Percentiles rank a stretch among this genome's conserved stretches.
Evolutionary conservation across 2,329 filamentous ascomycete genomes (phyloP).

Genomic region (Chaetomiaceae sp.): DNA sequence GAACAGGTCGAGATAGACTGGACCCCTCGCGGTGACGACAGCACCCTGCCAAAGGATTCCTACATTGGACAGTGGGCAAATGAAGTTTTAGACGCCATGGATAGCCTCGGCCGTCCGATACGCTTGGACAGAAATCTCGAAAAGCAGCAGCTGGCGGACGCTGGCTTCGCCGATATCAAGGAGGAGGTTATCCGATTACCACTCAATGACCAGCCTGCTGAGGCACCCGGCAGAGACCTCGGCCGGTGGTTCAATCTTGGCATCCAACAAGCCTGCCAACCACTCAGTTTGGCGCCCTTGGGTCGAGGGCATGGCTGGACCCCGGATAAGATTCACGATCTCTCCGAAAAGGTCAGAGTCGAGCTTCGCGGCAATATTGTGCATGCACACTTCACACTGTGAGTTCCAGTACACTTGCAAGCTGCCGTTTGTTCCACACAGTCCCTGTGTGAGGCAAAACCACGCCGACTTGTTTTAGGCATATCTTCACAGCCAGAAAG

Average conservation of each 20-base stretch:
- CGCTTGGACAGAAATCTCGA: constrained; percentile 51
- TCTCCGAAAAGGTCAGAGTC: constrained; percentile 58
- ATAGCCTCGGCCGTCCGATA: constrained; percentile 59
- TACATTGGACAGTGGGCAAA: constrained; percentile 64
- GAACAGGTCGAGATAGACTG: constrained; percentile 92
- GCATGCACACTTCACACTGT: constrained; percentile 73
- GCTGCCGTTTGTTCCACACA: neutral
- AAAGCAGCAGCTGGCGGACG: constrained; percentile 55
- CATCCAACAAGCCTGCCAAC: constrained; percentile 67
- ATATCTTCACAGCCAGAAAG: constrained; percentile 33
- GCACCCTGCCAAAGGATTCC: constrained; percentile 52
- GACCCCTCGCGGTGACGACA: constrained; percentile 65
- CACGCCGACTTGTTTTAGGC: constrained; percentile 24
- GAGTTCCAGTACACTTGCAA: constrained; percentile 37
- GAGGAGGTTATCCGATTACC: constrained; percentile 66
- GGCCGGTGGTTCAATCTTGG: constrained; percentile 82
- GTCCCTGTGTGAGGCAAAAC: neutral
- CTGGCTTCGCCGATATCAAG: constrained; percentile 76
- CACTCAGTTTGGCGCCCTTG: constrained; percentile 69
- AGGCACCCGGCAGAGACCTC: constrained; percentile 60
- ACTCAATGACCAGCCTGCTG: constrained; percentile 66
- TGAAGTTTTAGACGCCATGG: constrained; percentile 63
- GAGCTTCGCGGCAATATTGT: constrained; percentile 66
- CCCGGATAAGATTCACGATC: constrained; percentile 54
- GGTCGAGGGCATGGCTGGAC: constrained; percentile 59